Base-by-base conservation (phyloP, 169 alveolate genomes). In the Plasmodium vivax region DNA sequence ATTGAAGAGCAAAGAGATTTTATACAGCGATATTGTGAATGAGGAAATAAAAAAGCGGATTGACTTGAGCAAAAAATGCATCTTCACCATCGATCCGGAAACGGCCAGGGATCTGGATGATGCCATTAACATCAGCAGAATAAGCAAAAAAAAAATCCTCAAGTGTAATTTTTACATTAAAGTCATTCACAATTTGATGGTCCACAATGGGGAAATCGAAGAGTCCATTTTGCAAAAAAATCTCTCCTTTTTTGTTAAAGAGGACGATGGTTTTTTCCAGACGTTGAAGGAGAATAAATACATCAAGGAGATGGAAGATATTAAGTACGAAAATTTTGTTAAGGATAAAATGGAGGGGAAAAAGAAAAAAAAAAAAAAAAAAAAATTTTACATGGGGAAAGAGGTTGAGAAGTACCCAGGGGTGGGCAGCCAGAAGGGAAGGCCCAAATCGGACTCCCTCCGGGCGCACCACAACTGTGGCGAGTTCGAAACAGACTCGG, bases 31-130 rank as follows among this genome's bases (percentile, higher is more conserved):
- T 19, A 93, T 92, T 30, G 32, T 93, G 32, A 27, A n/a, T 36
- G 84, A 85, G 4, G 94, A 94, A 79, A 47, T 84, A 51, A 73
- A 92, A 16, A 95, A 75, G 43, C 7, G 84, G 16, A 83, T 79
- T 30, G 95, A 95, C 12, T 19, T 93, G 36, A 83, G 85, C 4
- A 45, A 96, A 30, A 81, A 85, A 36, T 81, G 93, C n/a, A 88
- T 96, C 19, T 91, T 95, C 72, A 95, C 97, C n/a, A 95, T 96
- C 32, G 97, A 96, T 32, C 98, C 98, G 1, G 95, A 93, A 16
- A 92, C 97, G 9, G 98, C 98, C 5, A 93, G 93, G 56, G 98
- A 96, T 85, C 72, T 96, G 36, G 98, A 96, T 62, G 98, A 96
- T 83, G 97, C 98, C 30, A 87, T 96, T 38, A 95, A 91, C 30